Conservation (phyloP, 495 filamentous ascomycete species). For the Penicillium chermesinum region DNA sequence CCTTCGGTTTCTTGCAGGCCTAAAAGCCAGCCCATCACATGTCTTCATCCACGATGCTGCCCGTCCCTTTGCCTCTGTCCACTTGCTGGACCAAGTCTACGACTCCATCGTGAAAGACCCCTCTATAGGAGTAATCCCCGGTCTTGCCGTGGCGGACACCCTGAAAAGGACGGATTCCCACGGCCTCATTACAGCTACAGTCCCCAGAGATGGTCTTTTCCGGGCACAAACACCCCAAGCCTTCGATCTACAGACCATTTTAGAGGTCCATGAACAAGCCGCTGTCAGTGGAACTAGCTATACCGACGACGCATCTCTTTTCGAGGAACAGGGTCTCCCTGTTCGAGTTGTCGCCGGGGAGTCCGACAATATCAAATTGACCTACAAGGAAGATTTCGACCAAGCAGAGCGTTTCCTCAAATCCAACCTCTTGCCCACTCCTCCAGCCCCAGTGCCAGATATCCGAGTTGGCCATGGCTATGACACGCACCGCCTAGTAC, state of each 20-base stretch:
- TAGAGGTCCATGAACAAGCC: constrained; percentile 1
- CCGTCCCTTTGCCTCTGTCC: constrained; percentile 2
- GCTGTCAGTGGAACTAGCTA: background rate
- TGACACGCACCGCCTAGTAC: constrained; percentile 7
- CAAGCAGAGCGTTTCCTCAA: constrained; percentile 1
- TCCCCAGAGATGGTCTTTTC: constrained; percentile 3
- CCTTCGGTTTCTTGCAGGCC: constrained; percentile 7
- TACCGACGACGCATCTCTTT: constrained; percentile 7
- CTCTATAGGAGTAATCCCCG: constrained; percentile 5
- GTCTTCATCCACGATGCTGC: constrained; percentile 12
- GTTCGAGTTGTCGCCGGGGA: constrained; percentile 4
- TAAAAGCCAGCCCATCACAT: background rate
- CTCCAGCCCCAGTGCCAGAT: background rate
- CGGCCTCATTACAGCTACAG: constrained; percentile 5
- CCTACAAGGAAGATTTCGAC: constrained; percentile 4
- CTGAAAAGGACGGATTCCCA: constrained; percentile 4
- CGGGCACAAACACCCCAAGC: constrained; percentile 9
- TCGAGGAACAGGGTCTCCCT: constrained; percentile 1
- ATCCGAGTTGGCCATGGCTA: constrained; percentile 8
- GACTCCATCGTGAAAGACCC: constrained; percentile 3
- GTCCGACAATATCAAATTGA: constrained; percentile 6
- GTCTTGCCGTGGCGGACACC: constrained; percentile 4
- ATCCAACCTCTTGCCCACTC: background rate
- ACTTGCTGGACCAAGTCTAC: background rate
- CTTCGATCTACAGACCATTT: constrained; percentile 2